These are phyloP conservation scores for Xylariaceae sp. DNA, from an alignment of 2,329 filamentous ascomycete species.

Conservation along the genomic window DNA sequence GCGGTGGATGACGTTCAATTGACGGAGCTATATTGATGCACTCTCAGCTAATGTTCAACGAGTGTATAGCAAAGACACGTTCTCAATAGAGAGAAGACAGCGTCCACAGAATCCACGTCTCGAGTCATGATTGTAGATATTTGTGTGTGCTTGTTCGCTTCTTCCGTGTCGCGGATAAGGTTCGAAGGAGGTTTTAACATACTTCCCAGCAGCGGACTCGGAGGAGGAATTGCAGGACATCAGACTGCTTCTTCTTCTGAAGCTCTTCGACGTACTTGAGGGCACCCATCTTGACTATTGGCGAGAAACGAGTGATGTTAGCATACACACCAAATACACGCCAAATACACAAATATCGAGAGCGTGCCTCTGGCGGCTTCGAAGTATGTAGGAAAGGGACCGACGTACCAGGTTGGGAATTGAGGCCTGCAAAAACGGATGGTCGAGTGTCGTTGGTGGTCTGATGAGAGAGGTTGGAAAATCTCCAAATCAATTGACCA, in stretches of 20 bases:
- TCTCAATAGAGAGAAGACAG: conserved; percentile 46
- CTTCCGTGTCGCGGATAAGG: conserved; percentile 37
- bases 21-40: conserved; percentile 99
- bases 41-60: conserved; percentile 99
- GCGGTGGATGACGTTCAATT: conserved; percentile 99
- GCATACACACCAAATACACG: conserved; percentile 16
- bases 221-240: conserved; percentile 99
- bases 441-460: conserved; percentile 43
- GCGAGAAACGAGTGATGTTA: conserved; percentile 28
- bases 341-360: background rate
- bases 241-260: conserved; percentile 99
- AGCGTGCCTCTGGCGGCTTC: too few relatives aligned
- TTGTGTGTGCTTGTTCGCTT: conserved; percentile 36
- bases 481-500: conserved; percentile 35
- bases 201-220: conserved; percentile 99
- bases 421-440: conserved; percentile 46
- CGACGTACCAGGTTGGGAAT: conserved; percentile 46
- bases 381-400: background rate
- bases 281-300: conserved; percentile 88
- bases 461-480: conserved; percentile 36
- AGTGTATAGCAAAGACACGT: conserved; percentile 85
- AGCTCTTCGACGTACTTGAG: conserved; percentile 99
- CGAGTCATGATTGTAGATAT: conserved; percentile 39
- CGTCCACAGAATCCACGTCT: conserved; percentile 45
- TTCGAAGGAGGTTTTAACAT: conserved; percentile 58